A percentile compares a stretch with the other conserved stretches of the same genome.
Evolutionary conservation across 139 green algal species (phyloP).

Genomic region (Chlorella sp.): DNA sequence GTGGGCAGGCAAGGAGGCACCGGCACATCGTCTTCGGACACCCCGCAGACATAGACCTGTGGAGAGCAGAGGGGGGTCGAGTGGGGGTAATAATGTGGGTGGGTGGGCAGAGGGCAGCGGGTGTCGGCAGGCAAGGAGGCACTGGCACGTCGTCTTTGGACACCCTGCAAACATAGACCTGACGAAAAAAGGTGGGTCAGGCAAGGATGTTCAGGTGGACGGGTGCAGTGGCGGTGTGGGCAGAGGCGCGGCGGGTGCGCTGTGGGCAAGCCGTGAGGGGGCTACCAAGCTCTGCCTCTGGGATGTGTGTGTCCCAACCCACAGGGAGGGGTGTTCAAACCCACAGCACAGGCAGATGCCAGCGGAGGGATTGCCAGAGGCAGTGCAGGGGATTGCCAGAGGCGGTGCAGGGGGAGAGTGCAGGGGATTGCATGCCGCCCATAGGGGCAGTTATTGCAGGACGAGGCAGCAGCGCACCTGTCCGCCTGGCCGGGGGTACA

Average conservation of each 20-base stretch:
- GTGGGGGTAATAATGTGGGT: neutral
- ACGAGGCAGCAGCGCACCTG: conserved; percentile 28
- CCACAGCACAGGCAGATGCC: too few relatives aligned
- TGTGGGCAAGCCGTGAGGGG: neutral
- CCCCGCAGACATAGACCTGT: conserved; percentile 80
- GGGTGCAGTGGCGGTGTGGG: neutral
- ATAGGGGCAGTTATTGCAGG: neutral
- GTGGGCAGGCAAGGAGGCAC: conserved; percentile 37
- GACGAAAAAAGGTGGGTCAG: neutral
- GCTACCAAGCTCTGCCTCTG: too few relatives aligned
- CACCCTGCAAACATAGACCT: conserved; percentile 80
- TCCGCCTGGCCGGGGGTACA: conserved; percentile 83
- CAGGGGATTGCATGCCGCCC: neutral
- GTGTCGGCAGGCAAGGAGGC: conserved; percentile 18
- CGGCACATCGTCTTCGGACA: conserved; percentile 46
- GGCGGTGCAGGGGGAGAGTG: too few relatives aligned
- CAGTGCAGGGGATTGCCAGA: too few relatives aligned
- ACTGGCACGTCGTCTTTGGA: conserved; percentile 52
- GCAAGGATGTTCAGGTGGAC: neutral
- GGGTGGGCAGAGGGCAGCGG: neutral
- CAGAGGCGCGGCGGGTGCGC: neutral
- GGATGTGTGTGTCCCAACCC: too few relatives aligned
- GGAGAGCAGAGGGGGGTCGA: neutral
- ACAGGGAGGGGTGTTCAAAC: too few relatives aligned
- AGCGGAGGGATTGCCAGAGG: too few relatives aligned